Evolutionary conservation across 2,329 filamentous ascomycete genomes (phyloP), one percentile per base, ranked within the genome.

Genomic region (Xylaria sp.): DNA sequence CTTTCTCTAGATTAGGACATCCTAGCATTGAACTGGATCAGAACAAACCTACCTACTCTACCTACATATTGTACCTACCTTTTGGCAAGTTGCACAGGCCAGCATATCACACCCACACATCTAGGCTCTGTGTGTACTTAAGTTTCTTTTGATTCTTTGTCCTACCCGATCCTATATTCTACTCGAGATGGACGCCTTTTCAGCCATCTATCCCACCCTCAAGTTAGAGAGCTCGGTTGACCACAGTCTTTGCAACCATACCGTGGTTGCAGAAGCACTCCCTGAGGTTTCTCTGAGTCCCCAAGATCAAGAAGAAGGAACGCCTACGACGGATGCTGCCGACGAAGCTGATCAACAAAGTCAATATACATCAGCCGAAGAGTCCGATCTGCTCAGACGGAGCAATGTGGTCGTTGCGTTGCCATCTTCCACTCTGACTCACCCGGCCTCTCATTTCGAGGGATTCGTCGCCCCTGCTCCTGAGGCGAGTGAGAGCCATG

Each of bases 401-500:
- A 61, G 61, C 8, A 68, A 66, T 37, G 15, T 73, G 6, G 60
- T 65, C 20, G 71, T 77, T 28, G 69, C 70, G 20, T 59, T 77
- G 18, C 76, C 76, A 6, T 46, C 44, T 9, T 76, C 76, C 18
- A 77, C 76, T 18, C 63, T 77, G 8, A 73, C 69, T 0, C 69
- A 74, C 20, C 73, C 75, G 8, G 51, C 56, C 12, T 81, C 81
- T 1, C 32, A 65, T 6, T 80, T 76, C 34, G 71, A 75, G 2
- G 77, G 76, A 0, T 79, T 76, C 48, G 66, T 69, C 0, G 73
- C 76, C 0, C 77, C 77, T 0, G 73, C 74, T 1, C 70, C 75
- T 0, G 66, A 65, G 13, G 68, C 46, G 1, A 71, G 62, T 12
- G 83, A 85, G 68, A 44, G 52, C 9, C 37, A 69, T 1, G 82